phyloP scores from a whole-genome alignment of 805 yeast genomes.

The Ogataea trehalophila region DNA sequence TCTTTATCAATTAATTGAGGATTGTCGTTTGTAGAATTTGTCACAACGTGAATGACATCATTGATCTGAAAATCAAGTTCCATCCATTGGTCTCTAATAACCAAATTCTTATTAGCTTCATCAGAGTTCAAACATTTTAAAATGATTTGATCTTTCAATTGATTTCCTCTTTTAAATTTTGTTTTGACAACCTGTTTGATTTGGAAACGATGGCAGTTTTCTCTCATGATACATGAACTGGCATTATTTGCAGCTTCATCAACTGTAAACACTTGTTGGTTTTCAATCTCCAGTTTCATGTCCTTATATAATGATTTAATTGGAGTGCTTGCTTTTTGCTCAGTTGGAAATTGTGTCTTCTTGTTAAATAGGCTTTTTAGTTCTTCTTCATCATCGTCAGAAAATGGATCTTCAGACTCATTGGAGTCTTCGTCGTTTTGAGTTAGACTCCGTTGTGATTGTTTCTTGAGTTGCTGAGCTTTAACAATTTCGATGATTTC shows the following conservation, averaged over 20 bases:
- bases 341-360: not conserved
- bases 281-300: constrained; percentile 16
- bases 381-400: constrained; percentile 3
- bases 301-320: constrained; percentile 10
- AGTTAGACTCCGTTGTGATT: not conserved
- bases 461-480: not conserved
- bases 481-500: constrained; percentile 15
- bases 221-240: constrained; percentile 39
- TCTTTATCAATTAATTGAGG: constrained; percentile 49
- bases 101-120: constrained; percentile 33
- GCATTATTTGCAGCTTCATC: constrained; percentile 27
- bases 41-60: constrained; percentile 61
- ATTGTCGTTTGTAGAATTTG: constrained; percentile 26
- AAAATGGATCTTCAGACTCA: constrained; percentile 5
- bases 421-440: constrained; percentile 1
- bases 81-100: constrained; percentile 60
- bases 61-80: constrained; percentile 41
- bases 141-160: constrained; percentile 43
- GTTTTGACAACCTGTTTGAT: constrained; percentile 32
- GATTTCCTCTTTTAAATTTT: constrained; percentile 28
- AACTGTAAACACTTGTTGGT: constrained; percentile 4
- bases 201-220: constrained; percentile 46
- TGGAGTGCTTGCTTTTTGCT: not conserved
- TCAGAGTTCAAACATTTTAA: constrained; percentile 44
- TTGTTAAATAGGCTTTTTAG: not conserved